Conservation (phyloP, 2,329 filamentous ascomycete genomes). For the Phaeosphaeria sp. region DNA sequence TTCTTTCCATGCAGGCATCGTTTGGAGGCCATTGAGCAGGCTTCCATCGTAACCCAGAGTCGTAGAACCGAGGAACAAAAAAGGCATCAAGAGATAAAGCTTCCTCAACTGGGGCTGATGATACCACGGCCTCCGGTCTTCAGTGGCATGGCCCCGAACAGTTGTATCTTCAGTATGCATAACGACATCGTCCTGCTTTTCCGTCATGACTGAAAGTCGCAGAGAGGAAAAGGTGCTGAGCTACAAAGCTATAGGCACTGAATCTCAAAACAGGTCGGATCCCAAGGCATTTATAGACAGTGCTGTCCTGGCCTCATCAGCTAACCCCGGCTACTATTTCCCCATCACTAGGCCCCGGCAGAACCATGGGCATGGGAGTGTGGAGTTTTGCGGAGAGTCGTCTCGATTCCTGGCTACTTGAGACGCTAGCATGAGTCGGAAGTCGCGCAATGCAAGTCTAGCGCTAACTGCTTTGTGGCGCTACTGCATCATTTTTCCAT, state of each 20-base stretch:
- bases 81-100: slow-evolving; percentile 26
- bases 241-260: not conserved
- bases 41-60: slow-evolving; percentile 25
- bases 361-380: slow-evolving; percentile 1
- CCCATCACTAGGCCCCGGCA: not conserved
- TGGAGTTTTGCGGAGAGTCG: not conserved
- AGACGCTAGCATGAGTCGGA: not conserved
- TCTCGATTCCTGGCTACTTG: not conserved
- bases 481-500: slow-evolving; percentile 16
- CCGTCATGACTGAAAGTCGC: slow-evolving; percentile 4
- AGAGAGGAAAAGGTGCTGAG: not conserved
- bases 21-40: slow-evolving; percentile 26
- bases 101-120: slow-evolving; percentile 23
- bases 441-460: not conserved
- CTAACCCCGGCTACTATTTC: not conserved
- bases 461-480: not conserved
- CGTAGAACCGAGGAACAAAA: slow-evolving; percentile 25
- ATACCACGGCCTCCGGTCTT: slow-evolving; percentile 25
- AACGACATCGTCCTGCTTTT: slow-evolving; percentile 14
- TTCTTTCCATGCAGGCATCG: slow-evolving; percentile 24
- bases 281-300: not conserved
- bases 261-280: not conserved
- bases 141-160: slow-evolving; percentile 5
- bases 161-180: slow-evolving; percentile 18
- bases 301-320: not conserved